These are phyloP conservation scores for Globisporangium rhizosaccharum DNA, from an alignment of 352 stramenopile species.

Conservation along the genomic window DNA sequence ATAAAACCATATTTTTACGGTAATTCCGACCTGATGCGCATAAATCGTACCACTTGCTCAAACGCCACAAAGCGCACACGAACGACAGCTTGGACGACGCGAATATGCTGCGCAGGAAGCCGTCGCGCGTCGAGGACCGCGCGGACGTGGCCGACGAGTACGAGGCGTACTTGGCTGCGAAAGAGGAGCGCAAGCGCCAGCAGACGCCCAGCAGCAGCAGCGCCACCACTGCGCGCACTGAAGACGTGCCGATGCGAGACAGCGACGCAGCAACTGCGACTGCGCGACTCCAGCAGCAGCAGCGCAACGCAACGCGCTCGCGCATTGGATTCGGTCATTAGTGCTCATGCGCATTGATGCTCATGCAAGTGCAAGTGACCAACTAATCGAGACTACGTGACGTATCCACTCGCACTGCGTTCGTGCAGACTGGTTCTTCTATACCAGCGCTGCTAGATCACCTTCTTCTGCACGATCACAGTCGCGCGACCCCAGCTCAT, in stretches of 20 bases:
- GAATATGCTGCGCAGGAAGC: conserved; percentile 50
- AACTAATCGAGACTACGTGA: too few species aligned
- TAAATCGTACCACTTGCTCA: too few species aligned
- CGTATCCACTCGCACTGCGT: too few species aligned
- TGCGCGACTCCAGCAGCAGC: conserved; percentile 12
- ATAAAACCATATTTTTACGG: too few species aligned
- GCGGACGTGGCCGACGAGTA: conserved; percentile 70
- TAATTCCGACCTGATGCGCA: too few species aligned
- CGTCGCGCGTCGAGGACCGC: conserved; percentile 61
- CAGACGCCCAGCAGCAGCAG: not conserved
- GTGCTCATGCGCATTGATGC: conserved; percentile 3
- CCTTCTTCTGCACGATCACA: conserved; percentile 60
- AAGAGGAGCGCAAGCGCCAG: conserved; percentile 24
- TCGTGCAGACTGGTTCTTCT: too few species aligned
- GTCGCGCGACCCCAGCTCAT: conserved; percentile 66
- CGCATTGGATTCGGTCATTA: conserved; percentile 30
- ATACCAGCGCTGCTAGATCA: conserved; percentile 8
- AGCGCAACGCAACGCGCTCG: conserved; percentile 24
- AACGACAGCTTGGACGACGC: not conserved
- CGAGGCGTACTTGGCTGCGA: conserved; percentile 54
- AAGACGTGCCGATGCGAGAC: not conserved
- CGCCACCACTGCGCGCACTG: conserved; percentile 2
- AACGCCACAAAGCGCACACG: not conserved
- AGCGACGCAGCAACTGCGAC: conserved; percentile 4
- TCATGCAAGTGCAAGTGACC: too few species aligned